Percentiles rank a stretch among this genome's conserved stretches.
phyloP scores from a whole-genome alignment of 2,329 filamentous ascomycete species.

The Trichoderma sp. region DNA sequence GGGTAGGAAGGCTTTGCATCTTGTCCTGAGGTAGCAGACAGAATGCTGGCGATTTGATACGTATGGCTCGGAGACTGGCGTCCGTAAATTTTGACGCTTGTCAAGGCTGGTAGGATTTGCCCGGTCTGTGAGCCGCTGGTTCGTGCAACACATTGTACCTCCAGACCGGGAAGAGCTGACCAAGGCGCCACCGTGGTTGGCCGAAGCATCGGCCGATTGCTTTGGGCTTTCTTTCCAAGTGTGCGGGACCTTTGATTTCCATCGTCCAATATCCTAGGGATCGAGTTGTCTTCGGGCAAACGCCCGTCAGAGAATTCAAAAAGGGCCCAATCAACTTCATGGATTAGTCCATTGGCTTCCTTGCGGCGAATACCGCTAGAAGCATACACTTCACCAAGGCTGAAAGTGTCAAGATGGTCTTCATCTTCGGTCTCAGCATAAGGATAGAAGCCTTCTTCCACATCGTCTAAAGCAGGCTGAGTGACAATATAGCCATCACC shows the following conservation, averaged over 20 bases:
- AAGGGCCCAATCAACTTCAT: slow-evolving; percentile 95
- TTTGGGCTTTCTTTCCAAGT: slow-evolving; percentile 36
- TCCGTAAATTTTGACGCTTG: slow-evolving; percentile 84
- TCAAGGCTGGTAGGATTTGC: slow-evolving; percentile 75
- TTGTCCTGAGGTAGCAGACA: slow-evolving; percentile 28
- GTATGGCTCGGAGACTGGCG: slow-evolving; percentile 78
- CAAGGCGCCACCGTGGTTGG: slow-evolving; percentile 63
- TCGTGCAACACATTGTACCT: slow-evolving; percentile 86
- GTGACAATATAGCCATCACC: slow-evolving; percentile 82
- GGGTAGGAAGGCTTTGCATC: slow-evolving; percentile 38
- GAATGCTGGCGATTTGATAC: slow-evolving; percentile 59
- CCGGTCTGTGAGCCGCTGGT: slow-evolving; percentile 84
- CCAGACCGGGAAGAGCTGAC: slow-evolving; percentile 68
- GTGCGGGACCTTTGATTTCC: slow-evolving; percentile 28
- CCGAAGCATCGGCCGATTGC: slow-evolving; percentile 45
- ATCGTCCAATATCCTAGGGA: slow-evolving; percentile 49
- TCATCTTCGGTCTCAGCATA: slow-evolving; percentile 70
- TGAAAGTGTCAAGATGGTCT: slow-evolving; percentile 81
- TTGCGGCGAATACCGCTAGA: slow-evolving; percentile 86
- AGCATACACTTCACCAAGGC: slow-evolving; percentile 82
- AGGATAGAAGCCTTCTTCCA: slow-evolving; percentile 81
- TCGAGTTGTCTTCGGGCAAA: slow-evolving; percentile 71
- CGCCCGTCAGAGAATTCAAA: slow-evolving; percentile 78
- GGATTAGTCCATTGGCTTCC: slow-evolving; percentile 70
- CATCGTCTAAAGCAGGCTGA: slow-evolving; percentile 88